Base-by-base conservation (phyloP, 306 rosid species). In the Acacia acuminata region DNA sequence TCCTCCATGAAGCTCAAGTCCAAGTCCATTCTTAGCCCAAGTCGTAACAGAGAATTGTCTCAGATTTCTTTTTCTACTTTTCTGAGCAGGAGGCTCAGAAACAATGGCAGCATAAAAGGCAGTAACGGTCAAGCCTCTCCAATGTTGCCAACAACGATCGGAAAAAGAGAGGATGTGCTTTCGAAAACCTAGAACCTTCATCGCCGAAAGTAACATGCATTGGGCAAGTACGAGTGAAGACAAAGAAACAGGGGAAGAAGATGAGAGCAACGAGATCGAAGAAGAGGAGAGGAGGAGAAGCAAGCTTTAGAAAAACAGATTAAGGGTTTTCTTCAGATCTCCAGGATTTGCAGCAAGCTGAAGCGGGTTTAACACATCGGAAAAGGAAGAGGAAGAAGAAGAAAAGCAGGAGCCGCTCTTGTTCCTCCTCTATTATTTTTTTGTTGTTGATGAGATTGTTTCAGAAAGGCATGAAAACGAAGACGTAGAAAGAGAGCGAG, bases 161-260 rank as follows among this genome's bases (percentile, higher is more conserved):
- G 85, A 90, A 85, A 82, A 91, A 86, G 34, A 69, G 90, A 24
- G 90, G 87, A 4, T 80, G 87, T 5, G 87, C 78, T 8, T 89
- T 86, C 38, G 93, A 91, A 8, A 91, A 89, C 53, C 95, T 92
- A 9, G 95, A 91, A 40, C 95, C 93, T 0, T 89, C 95, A 8
- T 91, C 95, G n/a, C 95, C 95, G 0, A 91, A 91, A 27, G 95
- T 91, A 20, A 91, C 95, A 8, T 91, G 93, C 25, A 91, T 91
- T 66, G 99, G 99, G 1, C 99, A 93, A 72, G 99, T 94, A 53
- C 88, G 99, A 38, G 99, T 93, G 56, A 96, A 94, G 82, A 93
- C 97, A 8, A 96, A 92, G 91, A 93, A 92, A 64, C 98, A 93
- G 36, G 97, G 98, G 74, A 95, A 89, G 91, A 93, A 90, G 82